Conservation (phyloP, 2,329 filamentous ascomycete genomes). For the Triangularia verruculosa region DNA sequence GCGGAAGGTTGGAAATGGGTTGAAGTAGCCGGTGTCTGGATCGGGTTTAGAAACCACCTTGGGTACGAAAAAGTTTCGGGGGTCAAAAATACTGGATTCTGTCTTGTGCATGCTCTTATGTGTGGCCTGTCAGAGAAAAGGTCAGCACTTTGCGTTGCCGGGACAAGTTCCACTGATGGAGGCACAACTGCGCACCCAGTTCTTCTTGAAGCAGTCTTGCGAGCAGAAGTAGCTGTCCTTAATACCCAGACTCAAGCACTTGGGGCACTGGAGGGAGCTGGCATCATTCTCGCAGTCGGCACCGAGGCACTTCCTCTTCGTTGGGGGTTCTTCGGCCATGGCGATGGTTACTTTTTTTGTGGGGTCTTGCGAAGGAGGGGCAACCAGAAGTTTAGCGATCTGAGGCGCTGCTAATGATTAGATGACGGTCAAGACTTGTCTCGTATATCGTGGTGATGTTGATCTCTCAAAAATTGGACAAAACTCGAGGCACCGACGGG, state of each 20-base stretch:
- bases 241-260: slow-evolving; percentile 82
- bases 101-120: slow-evolving; percentile 86
- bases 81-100: slow-evolving; percentile 69
- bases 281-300: slow-evolving; percentile 84
- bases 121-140: slow-evolving; percentile 53
- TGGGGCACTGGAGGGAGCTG: slow-evolving; percentile 85
- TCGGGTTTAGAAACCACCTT: slow-evolving; percentile 87
- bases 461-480: not conserved
- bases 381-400: not conserved
- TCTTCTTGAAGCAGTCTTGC: slow-evolving; percentile 98
- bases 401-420: not conserved
- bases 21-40: slow-evolving; percentile 84
- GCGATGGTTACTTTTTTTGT: slow-evolving; percentile 22
- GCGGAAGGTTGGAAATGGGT: slow-evolving; percentile 85
- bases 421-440: too few relatives aligned
- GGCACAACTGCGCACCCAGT: slow-evolving; percentile 68
- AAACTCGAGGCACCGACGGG: not conserved
- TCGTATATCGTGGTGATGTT: not conserved
- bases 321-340: slow-evolving; percentile 49
- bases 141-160: slow-evolving; percentile 18
- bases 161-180: not conserved
- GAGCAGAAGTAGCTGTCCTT: slow-evolving; percentile 95
- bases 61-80: slow-evolving; percentile 62
- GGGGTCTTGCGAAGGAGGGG: slow-evolving; percentile 8
- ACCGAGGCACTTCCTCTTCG: slow-evolving; percentile 72